Percentiles rank a stretch among this genome's conserved stretches.
phyloP scores from a whole-genome alignment of 1,284 basidiomycete species.

The Sporisorium iseilematis-ciliati region DNA sequence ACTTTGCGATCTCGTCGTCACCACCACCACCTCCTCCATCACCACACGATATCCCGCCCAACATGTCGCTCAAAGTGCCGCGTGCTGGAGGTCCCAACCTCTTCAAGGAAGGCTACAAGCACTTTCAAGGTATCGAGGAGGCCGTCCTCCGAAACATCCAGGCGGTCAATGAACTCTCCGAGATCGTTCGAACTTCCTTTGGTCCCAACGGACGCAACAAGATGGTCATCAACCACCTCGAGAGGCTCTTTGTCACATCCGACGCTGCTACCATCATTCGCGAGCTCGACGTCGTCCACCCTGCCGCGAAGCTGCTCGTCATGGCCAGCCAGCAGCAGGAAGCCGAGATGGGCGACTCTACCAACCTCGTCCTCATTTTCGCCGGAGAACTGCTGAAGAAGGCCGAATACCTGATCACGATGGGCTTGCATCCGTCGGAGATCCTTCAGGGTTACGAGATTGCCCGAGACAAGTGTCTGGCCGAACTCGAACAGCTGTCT shows the following conservation, averaged over 20 bases:
- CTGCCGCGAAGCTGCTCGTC: conserved; percentile 94
- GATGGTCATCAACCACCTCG: conserved; percentile 78
- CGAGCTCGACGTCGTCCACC: conserved; percentile 98
- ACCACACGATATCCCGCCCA: conserved; percentile 18
- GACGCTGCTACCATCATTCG: conserved; percentile 99
- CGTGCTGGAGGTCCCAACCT: conserved; percentile 88
- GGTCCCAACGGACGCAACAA: conserved; percentile 83
- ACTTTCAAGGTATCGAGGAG: conserved; percentile 90
- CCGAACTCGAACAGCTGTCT: conserved; percentile 80
- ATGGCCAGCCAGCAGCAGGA: conserved; percentile 99
- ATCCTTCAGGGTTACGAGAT: conserved; percentile 95
- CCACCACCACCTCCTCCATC: conserved; percentile 2
- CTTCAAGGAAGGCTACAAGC: conserved; percentile 81
- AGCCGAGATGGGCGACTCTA: conserved; percentile 95
- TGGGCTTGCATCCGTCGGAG: conserved; percentile 93
- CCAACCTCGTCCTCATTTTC: conserved; percentile 93
- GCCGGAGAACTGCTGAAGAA: conserved; percentile 96
- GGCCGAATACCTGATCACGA: conserved; percentile 89
- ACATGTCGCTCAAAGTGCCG: conserved; percentile 93
- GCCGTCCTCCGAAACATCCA: conserved; percentile 89
- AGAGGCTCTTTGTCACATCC: conserved; percentile 94
- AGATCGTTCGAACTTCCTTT: conserved; percentile 95
- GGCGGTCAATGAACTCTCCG: conserved; percentile 91
- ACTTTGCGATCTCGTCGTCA: no score
- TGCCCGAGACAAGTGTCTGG: conserved; percentile 85